Evolutionary conservation across 148 eudicot species (phyloP), one percentile per base, ranked within the genome.

Genomic region (Rhododendron ovatum): DNA sequence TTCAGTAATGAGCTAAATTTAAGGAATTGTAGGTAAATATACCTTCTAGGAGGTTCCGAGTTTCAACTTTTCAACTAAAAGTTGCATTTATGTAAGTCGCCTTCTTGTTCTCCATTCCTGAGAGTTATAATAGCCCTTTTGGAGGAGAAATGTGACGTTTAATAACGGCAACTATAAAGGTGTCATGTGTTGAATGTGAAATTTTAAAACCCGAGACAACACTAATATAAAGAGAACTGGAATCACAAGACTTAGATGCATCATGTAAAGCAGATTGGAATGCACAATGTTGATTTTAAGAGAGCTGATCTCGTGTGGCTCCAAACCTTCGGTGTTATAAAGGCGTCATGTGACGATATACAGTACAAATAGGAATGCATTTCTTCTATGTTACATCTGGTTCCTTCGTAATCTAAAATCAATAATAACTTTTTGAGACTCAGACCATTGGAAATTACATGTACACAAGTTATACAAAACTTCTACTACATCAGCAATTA

Each of bases 211-310:
- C 50, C 48, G 30, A n/a, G 82, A 59, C 65, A 22, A 59, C n/a
- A 5, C 65, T 59, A 59, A 22, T 59, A 6, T 22, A 2, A 78
- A 47, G 35, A 47, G 35, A 78, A 20, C 20, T 1, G 35, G 82
- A 47, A 78, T 22, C 55, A 47, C 51, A 30, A 47, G 82, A n/a
- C 55, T 47, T 47, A 76, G 80, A 26, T 15, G 82, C 57, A 47
- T 45, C 53, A 78, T 78, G 82, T n/a, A 35, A 78, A 47, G 82
- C 82, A 78, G 45, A 78, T 22, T 78, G 24, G 80, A 76, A 76
- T 7, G 20, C 48, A 7, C 22, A 37, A 76, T 5, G 71, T 63
- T 63, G 71, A 63, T n/a, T 39, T 20, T 39, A 18, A 7, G 48
- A 39, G 47, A 75, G 79, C 47, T 75, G 80, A 76, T 20, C 20